phyloP scores from a whole-genome alignment of 768 basidiomycete genomes.

The Leucocoprinus birnbaumii region DNA sequence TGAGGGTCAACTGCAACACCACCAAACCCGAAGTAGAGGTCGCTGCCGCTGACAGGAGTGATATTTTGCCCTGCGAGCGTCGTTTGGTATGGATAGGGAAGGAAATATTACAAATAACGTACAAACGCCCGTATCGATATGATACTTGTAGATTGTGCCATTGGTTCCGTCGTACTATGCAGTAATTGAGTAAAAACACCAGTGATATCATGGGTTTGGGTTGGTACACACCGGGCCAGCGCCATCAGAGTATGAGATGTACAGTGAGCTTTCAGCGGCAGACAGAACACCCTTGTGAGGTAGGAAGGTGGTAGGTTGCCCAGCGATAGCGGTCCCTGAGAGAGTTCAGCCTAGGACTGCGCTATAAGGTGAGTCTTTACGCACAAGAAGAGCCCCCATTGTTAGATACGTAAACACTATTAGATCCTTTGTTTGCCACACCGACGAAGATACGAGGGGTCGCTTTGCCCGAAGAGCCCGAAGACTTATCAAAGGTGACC shows the following conservation, averaged over 20 bases:
- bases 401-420: conserved; percentile 54
- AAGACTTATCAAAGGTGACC: conserved; percentile 61
- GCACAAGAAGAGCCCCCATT: conserved; percentile 57
- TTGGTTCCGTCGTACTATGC: conserved; percentile 50
- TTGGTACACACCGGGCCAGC: conserved; percentile 46
- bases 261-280: conserved; percentile 51
- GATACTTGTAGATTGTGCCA: conserved; percentile 49
- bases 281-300: conserved; percentile 69
- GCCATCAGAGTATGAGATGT: conserved; percentile 60
- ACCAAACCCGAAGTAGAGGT: conserved; percentile 62
- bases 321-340: conserved; percentile 53
- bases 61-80: conserved; percentile 48
- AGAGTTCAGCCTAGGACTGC: neutral
- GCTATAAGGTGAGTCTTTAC: conserved; percentile 13
- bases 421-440: conserved; percentile 52
- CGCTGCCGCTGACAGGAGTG: conserved; percentile 56
- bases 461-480: conserved; percentile 48
- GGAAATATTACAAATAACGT: conserved; percentile 10
- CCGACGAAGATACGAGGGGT: conserved; percentile 69
- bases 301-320: conserved; percentile 54
- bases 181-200: neutral
- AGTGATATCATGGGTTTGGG: neutral
- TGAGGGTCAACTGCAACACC: conserved; percentile 60
- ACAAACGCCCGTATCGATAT: conserved; percentile 50
- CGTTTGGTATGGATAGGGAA: neutral